phyloP scores from a whole-genome alignment of 805 yeast genomes.

The Saitoella complicata region DNA sequence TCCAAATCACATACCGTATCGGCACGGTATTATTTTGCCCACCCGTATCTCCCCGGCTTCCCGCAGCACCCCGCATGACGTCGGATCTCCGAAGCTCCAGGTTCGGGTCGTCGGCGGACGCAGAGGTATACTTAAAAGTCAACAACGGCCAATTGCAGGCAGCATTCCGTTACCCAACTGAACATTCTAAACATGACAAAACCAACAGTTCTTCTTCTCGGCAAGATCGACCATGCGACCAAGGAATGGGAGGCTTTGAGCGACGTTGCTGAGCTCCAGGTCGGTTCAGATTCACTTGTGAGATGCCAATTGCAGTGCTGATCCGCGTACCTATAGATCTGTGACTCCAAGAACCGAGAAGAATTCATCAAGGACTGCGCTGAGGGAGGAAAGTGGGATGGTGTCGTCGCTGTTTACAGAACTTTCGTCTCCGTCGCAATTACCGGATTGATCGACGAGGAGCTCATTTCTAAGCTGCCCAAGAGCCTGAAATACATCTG shows the following conservation, averaged over 20 bases:
- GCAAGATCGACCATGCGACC: slow-evolving; percentile 42
- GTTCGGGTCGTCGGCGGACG: no score
- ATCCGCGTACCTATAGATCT: slow-evolving; percentile 1
- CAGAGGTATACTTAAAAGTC: no score
- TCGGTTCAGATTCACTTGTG: not conserved
- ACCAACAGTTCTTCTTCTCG: slow-evolving; percentile 52
- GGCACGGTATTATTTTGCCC: no score
- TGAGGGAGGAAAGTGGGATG: slow-evolving; percentile 27
- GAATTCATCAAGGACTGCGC: slow-evolving; percentile 30
- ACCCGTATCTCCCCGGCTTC: no score
- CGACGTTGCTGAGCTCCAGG: slow-evolving; percentile 17
- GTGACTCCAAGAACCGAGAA: slow-evolving; percentile 14
- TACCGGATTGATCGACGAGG: slow-evolving; percentile 54
- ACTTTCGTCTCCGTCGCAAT: slow-evolving; percentile 35
- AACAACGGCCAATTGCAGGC: no score
- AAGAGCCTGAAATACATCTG: slow-evolving; percentile 33
- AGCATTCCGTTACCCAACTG: no score
- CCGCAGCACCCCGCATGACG: no score
- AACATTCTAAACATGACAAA: slow-evolving; percentile 16
- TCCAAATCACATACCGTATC: no score
- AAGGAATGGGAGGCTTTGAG: slow-evolving; percentile 46
- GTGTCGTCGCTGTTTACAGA: slow-evolving; percentile 30
- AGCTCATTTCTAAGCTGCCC: slow-evolving; percentile 41
- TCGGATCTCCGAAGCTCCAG: no score
- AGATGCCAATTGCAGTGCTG: not conserved